phyloP scores from a whole-genome alignment of 306 rosid species.

The Acacia acuminata region DNA sequence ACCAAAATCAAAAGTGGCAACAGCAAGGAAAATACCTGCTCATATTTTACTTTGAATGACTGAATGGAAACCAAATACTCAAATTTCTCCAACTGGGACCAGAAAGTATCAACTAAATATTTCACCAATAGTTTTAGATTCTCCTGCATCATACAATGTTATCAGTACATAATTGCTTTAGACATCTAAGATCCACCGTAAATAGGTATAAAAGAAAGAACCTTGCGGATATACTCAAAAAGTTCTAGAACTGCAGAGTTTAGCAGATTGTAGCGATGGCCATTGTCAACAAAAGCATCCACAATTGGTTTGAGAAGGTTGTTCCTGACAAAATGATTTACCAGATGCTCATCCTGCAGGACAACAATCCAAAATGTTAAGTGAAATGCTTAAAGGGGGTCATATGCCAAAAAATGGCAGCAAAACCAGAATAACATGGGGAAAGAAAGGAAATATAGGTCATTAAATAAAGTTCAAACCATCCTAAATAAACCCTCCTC shows the following conservation, averaged over 20 bases:
- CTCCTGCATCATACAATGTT: conserved; percentile 60
- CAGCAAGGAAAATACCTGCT: conserved; percentile 69
- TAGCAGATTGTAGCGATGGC: conserved; percentile 92
- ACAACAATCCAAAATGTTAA: conserved; percentile 33
- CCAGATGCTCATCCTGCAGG: conserved; percentile 88
- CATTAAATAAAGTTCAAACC: not conserved
- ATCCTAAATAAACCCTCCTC: not conserved
- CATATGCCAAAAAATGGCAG: conserved; percentile 22
- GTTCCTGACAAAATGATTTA: conserved; percentile 69
- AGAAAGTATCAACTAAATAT: conserved; percentile 79
- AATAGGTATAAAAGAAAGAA: conserved; percentile 35
- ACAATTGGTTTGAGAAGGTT: conserved; percentile 88
- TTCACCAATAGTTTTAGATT: conserved; percentile 66
- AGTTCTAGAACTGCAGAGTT: conserved; percentile 90
- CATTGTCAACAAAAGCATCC: conserved; percentile 82
- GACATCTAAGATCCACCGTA: conserved; percentile 25
- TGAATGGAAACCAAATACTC: conserved; percentile 71
- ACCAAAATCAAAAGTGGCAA: conserved; percentile 16
- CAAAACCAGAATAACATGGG: not conserved
- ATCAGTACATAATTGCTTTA: conserved; percentile 14
- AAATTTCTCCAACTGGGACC: conserved; percentile 76
- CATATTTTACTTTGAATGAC: conserved; percentile 86
- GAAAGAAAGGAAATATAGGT: not conserved
- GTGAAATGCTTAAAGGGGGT: conserved; percentile 10
- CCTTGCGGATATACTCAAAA: conserved; percentile 87